Base-by-base conservation (phyloP, 2,329 filamentous ascomycete genomes). In the Colletotrichum noveboracense region DNA sequence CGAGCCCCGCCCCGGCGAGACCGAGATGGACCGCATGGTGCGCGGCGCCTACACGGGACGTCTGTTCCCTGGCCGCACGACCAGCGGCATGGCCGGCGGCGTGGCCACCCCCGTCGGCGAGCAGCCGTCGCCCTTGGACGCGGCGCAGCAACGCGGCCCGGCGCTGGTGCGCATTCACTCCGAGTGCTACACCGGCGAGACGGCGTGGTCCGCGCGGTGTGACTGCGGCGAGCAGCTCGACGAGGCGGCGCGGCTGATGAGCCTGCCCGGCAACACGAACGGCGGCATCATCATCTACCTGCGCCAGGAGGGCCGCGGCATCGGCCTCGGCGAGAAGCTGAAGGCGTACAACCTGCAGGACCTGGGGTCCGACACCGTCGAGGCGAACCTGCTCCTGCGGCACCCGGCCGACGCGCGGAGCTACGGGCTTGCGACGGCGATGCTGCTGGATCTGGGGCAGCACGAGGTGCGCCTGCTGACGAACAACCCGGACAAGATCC, bases 301-400 rank as follows among this genome's bases (percentile, higher is more conserved):
- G 26, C 93, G 97, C 26, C 97, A 99, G 85, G 97, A 99, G 86
- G 97, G 97, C 0, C 94, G 97, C 28, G 97, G 97, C 3, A 99
- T 99, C 78, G 97, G 97, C 0, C 89, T 99, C 0, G 94, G 95
- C 4, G 96, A 98, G 86, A 99, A 99, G 85, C 89, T 99, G 52
- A 98, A 99, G 86, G 97, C 97, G 6, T 99, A 99, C 85, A 99
- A 99, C 82, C 88, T 99, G 58, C 97, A 99, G 84, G 97, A 99
- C 85, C 88, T 99, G 30, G 97, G 97, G 0, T 96, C 94, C n/a
- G 97, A 99, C 85, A 99, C 97, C 0, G 97, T 98, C 43, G 96
- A 99, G 86, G 97, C 97, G 3, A 99, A 99, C 81, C 86, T 99
- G 61, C 84, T 98, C 28, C 88, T 99, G 56, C 89, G 97, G 60